These are phyloP conservation scores for Firmiana major DNA, from an alignment of 345 rosid genomes.

Conservation along the genomic window DNA sequence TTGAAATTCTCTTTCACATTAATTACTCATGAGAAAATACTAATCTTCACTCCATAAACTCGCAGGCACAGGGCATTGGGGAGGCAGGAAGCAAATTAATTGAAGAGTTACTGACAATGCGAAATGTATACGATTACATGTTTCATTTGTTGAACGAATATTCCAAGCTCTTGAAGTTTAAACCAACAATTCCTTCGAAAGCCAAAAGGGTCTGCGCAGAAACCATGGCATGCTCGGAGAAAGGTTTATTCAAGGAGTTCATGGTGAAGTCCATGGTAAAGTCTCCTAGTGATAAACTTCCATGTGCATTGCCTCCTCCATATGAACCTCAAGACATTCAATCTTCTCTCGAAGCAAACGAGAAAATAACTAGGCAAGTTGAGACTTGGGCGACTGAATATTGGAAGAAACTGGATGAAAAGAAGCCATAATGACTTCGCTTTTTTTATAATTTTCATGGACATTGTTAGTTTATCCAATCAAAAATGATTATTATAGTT, in stretches of 20 bases:
- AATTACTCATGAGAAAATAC: background rate
- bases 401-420: background rate
- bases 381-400: slow-evolving; percentile 27
- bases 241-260: slow-evolving; percentile 33
- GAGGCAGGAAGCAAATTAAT: slow-evolving; percentile 42
- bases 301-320: slow-evolving; percentile 50
- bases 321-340: slow-evolving; percentile 33
- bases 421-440: no score
- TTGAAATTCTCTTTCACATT: background rate
- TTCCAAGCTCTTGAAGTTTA: slow-evolving; percentile 44
- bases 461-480: background rate
- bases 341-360: slow-evolving; percentile 30
- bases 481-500: no score
- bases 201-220: slow-evolving; percentile 39
- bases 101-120: slow-evolving; percentile 40
- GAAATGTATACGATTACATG: slow-evolving; percentile 57
- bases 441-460: background rate
- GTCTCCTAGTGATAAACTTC: slow-evolving; percentile 32
- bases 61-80: slow-evolving; percentile 52
- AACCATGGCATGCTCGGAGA: slow-evolving; percentile 34
- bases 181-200: slow-evolving; percentile 38
- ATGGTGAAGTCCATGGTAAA: slow-evolving; percentile 51
- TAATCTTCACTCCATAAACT: background rate
- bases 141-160: slow-evolving; percentile 44
- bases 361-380: slow-evolving; percentile 37